Conservation (phyloP, 768 basidiomycete genomes). For the Hortiboletus flavorubellus region DNA sequence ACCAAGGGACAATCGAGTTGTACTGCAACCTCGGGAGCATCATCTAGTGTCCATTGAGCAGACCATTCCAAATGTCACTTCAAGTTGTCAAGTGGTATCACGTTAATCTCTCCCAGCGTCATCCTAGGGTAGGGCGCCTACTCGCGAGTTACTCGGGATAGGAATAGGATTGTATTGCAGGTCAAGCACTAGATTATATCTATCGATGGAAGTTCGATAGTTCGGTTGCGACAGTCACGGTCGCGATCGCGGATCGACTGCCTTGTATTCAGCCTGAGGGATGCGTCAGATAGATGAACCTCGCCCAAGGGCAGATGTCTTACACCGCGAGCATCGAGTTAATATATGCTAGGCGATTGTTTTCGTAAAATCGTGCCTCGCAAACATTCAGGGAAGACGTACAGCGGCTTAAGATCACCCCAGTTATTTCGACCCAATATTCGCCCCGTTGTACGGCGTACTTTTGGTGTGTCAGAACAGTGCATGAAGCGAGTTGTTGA, state of each 20-base stretch:
- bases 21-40: conserved; percentile 1
- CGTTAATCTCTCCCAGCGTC: not conserved
- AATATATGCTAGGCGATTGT: not conserved
- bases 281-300: not conserved
- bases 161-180: not conserved
- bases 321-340: conserved; percentile 11
- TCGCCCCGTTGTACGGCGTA: not conserved
- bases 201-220: conserved; percentile 8
- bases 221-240: conserved; percentile 2
- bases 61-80: not conserved
- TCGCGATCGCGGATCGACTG: conserved; percentile 11
- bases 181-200: not conserved
- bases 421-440: conserved; percentile 3
- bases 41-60: conserved; percentile 5
- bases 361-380: not conserved
- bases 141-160: not conserved
- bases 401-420: conserved; percentile 1
- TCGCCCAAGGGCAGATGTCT: not conserved
- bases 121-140: not conserved
- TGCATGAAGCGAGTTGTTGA: not conserved
- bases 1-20: conserved; percentile 1
- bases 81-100: not conserved
- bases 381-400: not conserved
- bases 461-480: not conserved
- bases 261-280: conserved; percentile 12